Conservation (phyloP, 495 filamentous ascomycete species). For the Aspergillus saccharolyticus region DNA sequence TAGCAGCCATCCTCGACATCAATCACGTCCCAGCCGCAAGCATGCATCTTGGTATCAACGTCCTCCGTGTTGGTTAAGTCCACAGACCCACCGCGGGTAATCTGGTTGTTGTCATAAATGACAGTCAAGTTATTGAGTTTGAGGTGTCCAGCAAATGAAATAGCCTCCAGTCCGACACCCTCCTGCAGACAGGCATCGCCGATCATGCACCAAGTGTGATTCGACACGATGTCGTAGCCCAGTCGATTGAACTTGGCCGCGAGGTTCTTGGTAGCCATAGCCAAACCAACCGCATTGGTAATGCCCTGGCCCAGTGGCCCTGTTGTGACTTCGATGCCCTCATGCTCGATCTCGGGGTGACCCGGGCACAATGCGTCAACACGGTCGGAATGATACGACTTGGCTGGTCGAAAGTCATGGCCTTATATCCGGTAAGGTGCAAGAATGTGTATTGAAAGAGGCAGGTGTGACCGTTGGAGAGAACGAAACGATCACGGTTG, state of each 20-base stretch:
- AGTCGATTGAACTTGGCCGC: conserved; percentile 50
- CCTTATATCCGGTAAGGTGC: conserved; percentile 53
- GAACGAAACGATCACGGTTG: conserved; percentile 50
- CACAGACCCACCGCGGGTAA: conserved; percentile 52
- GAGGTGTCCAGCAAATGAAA: conserved; percentile 51
- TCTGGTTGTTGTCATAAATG: conserved; percentile 58
- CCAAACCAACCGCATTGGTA: conserved; percentile 55
- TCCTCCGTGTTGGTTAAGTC: conserved; percentile 54
- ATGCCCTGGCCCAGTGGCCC: conserved; percentile 57
- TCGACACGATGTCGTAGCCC: conserved; percentile 42
- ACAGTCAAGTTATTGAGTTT: conserved; percentile 51
- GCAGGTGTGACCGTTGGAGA: conserved; percentile 57
- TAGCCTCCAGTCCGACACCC: conserved; percentile 54
- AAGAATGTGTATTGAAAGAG: conserved; percentile 56
- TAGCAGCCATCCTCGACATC: conserved; percentile 50
- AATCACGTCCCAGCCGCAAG: conserved; percentile 54
- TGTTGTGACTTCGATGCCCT: conserved; percentile 59
- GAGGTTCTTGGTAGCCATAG: conserved; percentile 55
- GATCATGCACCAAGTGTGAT: conserved; percentile 52
- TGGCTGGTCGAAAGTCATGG: conserved; percentile 56
- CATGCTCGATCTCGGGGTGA: conserved; percentile 58
- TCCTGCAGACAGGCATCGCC: conserved; percentile 58
- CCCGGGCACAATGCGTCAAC: conserved; percentile 51
- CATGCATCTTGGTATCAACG: conserved; percentile 54
- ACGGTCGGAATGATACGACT: conserved; percentile 53